Evolutionary conservation across 225 moss, liverwort and hornwort genomes (phyloP), one percentile per base, ranked within the genome.

Genomic region (Climacium dendroides): DNA sequence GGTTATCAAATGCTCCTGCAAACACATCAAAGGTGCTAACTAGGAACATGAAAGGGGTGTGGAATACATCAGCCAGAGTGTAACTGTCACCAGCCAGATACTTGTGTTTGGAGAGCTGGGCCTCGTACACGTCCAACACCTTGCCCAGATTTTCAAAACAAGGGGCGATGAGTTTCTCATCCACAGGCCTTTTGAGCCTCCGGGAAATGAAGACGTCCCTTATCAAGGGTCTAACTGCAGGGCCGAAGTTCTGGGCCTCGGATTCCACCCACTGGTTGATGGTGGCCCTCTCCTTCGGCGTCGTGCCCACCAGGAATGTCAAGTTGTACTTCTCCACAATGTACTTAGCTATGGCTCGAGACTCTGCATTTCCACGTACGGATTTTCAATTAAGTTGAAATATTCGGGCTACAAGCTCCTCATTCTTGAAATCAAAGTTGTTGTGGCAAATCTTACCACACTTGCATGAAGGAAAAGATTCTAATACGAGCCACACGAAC

Each of bases 241-340:
- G 66, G 39, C 74, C 23, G 78, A 95, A 94, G 81, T 85, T 94
- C 7, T 94, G 95, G 19, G 90, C 55, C 80, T 97, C 97, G 4
- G 93, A 74, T 86, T 97, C 96, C 6, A 91, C 35, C 97, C 97
- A 97, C 80, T 92, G 84, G 53, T 94, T 95, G 80, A 97, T 92
- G 74, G 74, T 76, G 59, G 93, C 91, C 62, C 30, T 91, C 73
- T 96, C 97, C 79, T 94, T 88, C 28, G 86, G 77, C 4, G 94
- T 93, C 64, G 91, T 89, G 26, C 97, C 97, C 52, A 94, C 88
- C 55, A 97, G 89, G 75, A 79, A 61, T 5, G 92, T 89, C 24
- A 86, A 63, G 19, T 95, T 89, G 70, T 94, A 94, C 90, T 96
- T 97, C 34, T 93, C 91, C 10, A 89, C 94, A 18, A 97, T n/a